Conservation (phyloP, 2,329 filamentous ascomycete species). For the Xylaria sp. region DNA sequence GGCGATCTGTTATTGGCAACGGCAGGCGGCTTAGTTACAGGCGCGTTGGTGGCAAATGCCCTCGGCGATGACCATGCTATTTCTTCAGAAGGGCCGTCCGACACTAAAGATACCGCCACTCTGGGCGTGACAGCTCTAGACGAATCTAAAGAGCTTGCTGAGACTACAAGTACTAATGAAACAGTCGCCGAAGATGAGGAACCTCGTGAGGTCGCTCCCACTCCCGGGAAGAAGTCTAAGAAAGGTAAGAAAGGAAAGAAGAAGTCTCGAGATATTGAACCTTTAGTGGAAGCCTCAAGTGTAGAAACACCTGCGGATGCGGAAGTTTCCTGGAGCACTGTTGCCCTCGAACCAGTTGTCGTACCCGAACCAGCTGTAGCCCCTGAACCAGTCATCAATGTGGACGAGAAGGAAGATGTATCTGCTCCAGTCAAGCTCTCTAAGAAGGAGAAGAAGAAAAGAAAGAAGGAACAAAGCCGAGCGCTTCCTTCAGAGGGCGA, state of each 20-base stretch:
- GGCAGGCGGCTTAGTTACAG: slow-evolving; percentile 9
- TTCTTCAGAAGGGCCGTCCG: slow-evolving; percentile 4
- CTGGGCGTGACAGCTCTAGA: slow-evolving; percentile 15
- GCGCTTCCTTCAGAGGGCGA: neutral
- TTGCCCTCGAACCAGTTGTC: slow-evolving; percentile 12
- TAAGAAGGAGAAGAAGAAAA: slow-evolving; percentile 40
- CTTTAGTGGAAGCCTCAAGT: slow-evolving; percentile 10
- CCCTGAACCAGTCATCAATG: neutral
- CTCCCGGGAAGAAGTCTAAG: slow-evolving; percentile 48
- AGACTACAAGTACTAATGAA: slow-evolving; percentile 15
- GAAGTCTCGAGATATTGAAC: slow-evolving; percentile 40
- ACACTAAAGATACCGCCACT: slow-evolving; percentile 7
- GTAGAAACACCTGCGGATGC: neutral
- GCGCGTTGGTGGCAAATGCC: slow-evolving; percentile 27
- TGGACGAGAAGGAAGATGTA: slow-evolving; percentile 15
- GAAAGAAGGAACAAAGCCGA: slow-evolving; percentile 28
- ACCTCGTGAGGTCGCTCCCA: slow-evolving; percentile 21
- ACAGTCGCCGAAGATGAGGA: slow-evolving; percentile 24
- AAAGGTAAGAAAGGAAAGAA: slow-evolving; percentile 56
- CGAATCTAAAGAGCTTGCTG: neutral
- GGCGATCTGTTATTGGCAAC: slow-evolving; percentile 7
- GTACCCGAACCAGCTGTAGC: no score
- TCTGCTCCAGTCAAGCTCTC: slow-evolving; percentile 41
- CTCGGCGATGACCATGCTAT: neutral
- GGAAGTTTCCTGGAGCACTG: slow-evolving; percentile 3